A percentile compares a stretch with the other conserved stretches of the same genome.
phyloP scores from a whole-genome alignment of 306 rosid species.

The Glycyrrhiza uralensis region DNA sequence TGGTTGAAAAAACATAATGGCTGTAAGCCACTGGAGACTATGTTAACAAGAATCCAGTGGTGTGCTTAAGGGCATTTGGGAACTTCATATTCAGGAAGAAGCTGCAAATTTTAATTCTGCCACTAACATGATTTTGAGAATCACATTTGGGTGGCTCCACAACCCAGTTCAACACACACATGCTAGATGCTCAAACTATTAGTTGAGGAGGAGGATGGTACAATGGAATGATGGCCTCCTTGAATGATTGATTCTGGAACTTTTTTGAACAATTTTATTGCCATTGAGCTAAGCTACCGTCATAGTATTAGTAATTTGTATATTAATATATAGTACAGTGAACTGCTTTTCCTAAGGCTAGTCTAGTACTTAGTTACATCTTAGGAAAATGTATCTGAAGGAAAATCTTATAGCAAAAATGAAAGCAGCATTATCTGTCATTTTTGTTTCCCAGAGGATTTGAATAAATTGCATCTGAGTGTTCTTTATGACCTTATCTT shows the following conservation, averaged over 20 bases:
- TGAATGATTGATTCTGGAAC: background rate
- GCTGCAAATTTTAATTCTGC: background rate
- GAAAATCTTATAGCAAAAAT: background rate
- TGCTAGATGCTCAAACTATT: background rate
- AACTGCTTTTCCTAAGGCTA: background rate
- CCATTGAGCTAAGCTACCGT: background rate
- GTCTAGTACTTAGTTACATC: background rate
- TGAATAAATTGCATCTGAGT: background rate
- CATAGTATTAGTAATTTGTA: background rate
- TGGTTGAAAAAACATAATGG: background rate
- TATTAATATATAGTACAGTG: background rate
- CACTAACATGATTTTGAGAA: background rate
- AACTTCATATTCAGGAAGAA: background rate
- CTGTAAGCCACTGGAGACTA: background rate
- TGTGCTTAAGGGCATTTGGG: background rate
- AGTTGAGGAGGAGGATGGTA: slow-evolving; percentile 4
- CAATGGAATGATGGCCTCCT: background rate
- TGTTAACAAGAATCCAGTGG: background rate
- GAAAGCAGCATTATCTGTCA: background rate
- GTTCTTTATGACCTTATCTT: slow-evolving; percentile 13
- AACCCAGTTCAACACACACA: background rate
- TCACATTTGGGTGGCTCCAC: background rate
- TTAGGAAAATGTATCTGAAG: background rate
- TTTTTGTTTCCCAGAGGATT: background rate
- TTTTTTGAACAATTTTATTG: background rate